Evolutionary conservation across 495 filamentous ascomycete species (phyloP).

Genomic region (Saxophila tyrrhenica): DNA sequence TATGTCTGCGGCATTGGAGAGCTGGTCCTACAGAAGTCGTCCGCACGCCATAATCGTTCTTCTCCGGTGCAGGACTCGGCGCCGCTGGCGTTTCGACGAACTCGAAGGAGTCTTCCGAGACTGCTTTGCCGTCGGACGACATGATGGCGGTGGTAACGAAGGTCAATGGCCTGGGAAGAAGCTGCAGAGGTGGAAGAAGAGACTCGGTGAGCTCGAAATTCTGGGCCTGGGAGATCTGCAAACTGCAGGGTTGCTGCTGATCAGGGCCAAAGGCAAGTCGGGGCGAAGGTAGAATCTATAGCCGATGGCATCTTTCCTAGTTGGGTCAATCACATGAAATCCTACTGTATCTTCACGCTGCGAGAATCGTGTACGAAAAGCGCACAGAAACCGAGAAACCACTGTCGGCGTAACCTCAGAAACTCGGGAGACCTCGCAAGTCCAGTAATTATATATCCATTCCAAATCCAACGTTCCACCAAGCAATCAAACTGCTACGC

Average conservation of each 20-base stretch:
- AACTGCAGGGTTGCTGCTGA: background rate
- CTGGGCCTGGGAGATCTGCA: background rate
- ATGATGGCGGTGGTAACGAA: background rate
- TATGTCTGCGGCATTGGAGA: background rate
- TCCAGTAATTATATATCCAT: too few relatives aligned
- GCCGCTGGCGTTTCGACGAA: constrained; percentile 69
- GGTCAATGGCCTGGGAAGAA: background rate
- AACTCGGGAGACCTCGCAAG: too few relatives aligned
- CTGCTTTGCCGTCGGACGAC: constrained; percentile 1
- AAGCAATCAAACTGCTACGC: too few relatives aligned
- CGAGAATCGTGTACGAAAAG: too few relatives aligned
- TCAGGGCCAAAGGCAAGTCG: too few relatives aligned
- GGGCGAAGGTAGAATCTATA: too few relatives aligned
- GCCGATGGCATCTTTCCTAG: too few relatives aligned
- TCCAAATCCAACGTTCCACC: too few relatives aligned
- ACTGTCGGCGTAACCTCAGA: too few relatives aligned
- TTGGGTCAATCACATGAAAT: too few relatives aligned
- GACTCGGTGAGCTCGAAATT: background rate
- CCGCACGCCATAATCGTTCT: constrained; percentile 60
- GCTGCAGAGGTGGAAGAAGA: background rate
- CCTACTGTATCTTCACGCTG: too few relatives aligned
- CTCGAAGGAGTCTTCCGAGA: constrained; percentile 52
- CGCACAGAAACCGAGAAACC: too few relatives aligned
- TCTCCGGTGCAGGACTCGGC: constrained; percentile 43
- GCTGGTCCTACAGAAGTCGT: constrained; percentile 52